These are phyloP conservation scores for Xylaria sp. DNA, from an alignment of 2,329 filamentous ascomycete species.

Conservation along the genomic window DNA sequence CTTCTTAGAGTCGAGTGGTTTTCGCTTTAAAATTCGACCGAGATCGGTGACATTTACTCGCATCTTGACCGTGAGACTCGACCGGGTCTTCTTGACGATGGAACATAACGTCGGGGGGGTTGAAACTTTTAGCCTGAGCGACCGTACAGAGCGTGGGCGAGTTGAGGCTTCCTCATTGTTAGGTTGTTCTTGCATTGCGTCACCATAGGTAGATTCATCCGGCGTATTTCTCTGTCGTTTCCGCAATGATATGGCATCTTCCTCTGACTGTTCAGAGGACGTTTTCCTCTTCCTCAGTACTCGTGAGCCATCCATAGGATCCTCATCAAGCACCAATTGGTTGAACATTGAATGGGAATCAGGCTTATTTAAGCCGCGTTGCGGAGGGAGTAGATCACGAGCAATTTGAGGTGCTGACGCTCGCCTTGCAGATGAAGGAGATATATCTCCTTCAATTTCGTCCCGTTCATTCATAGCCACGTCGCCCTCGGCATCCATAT, in stretches of 20 bases:
- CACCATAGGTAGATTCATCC: slow-evolving; percentile 46
- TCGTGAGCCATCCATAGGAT: slow-evolving; percentile 76
- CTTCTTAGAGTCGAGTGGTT: slow-evolving; percentile 62
- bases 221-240: slow-evolving; percentile 59
- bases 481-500: slow-evolving; percentile 37
- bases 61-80: slow-evolving; percentile 62
- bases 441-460: slow-evolving; percentile 39
- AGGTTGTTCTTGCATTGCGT: slow-evolving; percentile 43
- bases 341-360: slow-evolving; percentile 81
- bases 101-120: slow-evolving; percentile 48
- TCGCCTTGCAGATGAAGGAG: slow-evolving; percentile 52
- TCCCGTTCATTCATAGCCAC: slow-evolving; percentile 32
- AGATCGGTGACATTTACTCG: slow-evolving; percentile 63
- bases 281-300: slow-evolving; percentile 84
- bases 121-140: slow-evolving; percentile 60
- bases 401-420: slow-evolving; percentile 70
- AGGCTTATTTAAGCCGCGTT: slow-evolving; percentile 66
- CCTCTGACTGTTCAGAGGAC: slow-evolving; percentile 69
- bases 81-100: slow-evolving; percentile 48
- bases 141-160: slow-evolving; percentile 57
- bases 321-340: slow-evolving; percentile 72
- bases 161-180: slow-evolving; percentile 43
- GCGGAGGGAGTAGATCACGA: slow-evolving; percentile 73
- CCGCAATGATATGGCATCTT: slow-evolving; percentile 56
- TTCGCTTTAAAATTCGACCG: slow-evolving; percentile 65